These are phyloP conservation scores for Diatrype stigma DNA, from an alignment of 2,329 filamentous ascomycete species.

Conservation along the genomic window DNA sequence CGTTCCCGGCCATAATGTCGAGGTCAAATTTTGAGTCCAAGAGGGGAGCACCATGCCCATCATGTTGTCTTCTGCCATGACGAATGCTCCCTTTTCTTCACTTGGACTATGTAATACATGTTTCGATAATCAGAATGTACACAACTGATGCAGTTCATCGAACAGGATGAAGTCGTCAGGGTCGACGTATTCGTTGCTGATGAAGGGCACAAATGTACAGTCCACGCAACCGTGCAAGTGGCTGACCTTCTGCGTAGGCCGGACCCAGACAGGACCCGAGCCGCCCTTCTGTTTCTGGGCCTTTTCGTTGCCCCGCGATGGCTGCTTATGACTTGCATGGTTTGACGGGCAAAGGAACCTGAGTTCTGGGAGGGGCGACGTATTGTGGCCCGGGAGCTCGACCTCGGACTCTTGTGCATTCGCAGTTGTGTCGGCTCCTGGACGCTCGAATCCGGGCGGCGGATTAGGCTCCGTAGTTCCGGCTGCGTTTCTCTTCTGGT, in stretches of 20 bases:
- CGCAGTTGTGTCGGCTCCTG: not conserved
- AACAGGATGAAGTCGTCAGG: not conserved
- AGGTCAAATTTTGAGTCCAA: no score
- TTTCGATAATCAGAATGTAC: not conserved
- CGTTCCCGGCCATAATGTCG: no score
- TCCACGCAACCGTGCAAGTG: not conserved
- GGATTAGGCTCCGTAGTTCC: fast-evolving
- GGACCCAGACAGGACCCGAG: not conserved
- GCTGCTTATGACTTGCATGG: not conserved
- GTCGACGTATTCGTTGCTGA: not conserved
- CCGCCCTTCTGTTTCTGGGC: not conserved
- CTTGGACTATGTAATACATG: no score
- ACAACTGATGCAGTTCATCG: not conserved
- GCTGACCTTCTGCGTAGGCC: not conserved
- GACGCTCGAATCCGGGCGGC: not conserved
- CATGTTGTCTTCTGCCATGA: no score
- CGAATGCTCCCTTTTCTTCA: no score
- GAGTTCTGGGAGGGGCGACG: not conserved
- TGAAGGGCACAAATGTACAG: not conserved
- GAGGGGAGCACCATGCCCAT: no score
- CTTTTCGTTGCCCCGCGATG: not conserved
- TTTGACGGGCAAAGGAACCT: not conserved
- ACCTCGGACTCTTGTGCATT: not conserved
- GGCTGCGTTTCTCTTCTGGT: no score
- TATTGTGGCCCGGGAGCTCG: not conserved